phyloP scores from a whole-genome alignment of 805 yeast genomes.

The Isabelozyma pseudorhagii region DNA sequence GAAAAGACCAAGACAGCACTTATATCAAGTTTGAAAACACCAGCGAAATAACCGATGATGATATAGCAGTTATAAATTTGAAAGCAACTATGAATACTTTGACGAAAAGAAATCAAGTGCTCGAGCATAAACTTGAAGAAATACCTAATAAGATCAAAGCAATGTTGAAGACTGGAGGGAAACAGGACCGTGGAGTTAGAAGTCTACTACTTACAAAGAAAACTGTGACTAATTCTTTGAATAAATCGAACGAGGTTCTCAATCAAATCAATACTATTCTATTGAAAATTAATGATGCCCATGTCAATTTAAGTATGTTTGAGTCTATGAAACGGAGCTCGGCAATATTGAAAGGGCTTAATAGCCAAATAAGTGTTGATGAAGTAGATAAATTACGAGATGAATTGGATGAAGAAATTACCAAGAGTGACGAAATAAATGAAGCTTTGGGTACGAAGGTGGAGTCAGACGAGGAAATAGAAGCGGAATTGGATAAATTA shows the following conservation, averaged over 20 bases:
- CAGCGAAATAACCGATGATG: slow-evolving; percentile 22
- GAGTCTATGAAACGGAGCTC: slow-evolving; percentile 24
- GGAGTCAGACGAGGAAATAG: slow-evolving; percentile 23
- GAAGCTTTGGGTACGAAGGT: slow-evolving; percentile 15
- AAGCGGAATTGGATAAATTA: slow-evolving; percentile 24
- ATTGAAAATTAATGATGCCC: slow-evolving; percentile 34
- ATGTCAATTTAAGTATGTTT: slow-evolving; percentile 20
- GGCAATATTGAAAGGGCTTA: slow-evolving; percentile 22
- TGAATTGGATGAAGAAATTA: slow-evolving; percentile 30
- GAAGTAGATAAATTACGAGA: slow-evolving; percentile 23
- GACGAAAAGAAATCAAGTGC: slow-evolving; percentile 11
- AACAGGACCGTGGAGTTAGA: slow-evolving; percentile 13
- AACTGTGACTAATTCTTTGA: slow-evolving; percentile 12
- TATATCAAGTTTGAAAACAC: slow-evolving; percentile 18
- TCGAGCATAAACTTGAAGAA: slow-evolving; percentile 16
- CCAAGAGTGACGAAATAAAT: slow-evolving; percentile 21
- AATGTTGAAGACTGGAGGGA: slow-evolving; percentile 7
- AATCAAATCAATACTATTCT: slow-evolving; percentile 21
- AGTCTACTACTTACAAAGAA: slow-evolving; percentile 13
- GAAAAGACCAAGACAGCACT: slow-evolving; percentile 7
- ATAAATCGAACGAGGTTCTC: slow-evolving; percentile 11
- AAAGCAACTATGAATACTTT: slow-evolving; percentile 17
- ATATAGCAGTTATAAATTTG: slow-evolving; percentile 26
- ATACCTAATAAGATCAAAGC: slow-evolving; percentile 14
- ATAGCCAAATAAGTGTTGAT: slow-evolving; percentile 20